Percentiles rank a stretch among this genome's conserved stretches.
Conservation (phyloP, 371 early-diverging fungal species). For the Mortierella sp. region DNA sequence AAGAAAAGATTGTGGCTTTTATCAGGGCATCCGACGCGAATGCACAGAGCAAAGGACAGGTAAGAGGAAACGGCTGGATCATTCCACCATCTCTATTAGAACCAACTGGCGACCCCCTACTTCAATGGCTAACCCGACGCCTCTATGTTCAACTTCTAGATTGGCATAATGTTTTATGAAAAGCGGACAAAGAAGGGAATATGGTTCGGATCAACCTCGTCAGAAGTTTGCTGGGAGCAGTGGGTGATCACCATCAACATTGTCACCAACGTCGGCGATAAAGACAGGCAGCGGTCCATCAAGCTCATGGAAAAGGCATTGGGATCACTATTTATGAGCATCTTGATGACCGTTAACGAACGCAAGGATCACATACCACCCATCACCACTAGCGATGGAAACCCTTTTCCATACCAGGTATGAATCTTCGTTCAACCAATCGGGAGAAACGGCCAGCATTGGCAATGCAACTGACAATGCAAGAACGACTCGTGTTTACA, state of each 20-base stretch:
- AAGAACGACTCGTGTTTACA: no score
- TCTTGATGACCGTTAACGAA: slow-evolving; percentile 79
- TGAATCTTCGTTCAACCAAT: no score
- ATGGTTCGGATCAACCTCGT: slow-evolving; percentile 85
- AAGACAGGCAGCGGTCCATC: slow-evolving; percentile 57
- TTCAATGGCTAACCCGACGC: no score
- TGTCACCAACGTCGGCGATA: slow-evolving; percentile 68
- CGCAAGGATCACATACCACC: slow-evolving; percentile 92
- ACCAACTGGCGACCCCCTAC: no score
- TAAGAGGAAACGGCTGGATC: no score
- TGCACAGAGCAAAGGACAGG: slow-evolving; percentile 59
- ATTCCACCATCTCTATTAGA: background rate
- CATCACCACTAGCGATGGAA: slow-evolving; percentile 80
- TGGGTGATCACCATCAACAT: slow-evolving; percentile 80
- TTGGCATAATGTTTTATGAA: slow-evolving; percentile 83
- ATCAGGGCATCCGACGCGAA: slow-evolving; percentile 57
- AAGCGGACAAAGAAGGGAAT: slow-evolving; percentile 82
- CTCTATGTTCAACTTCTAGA: slow-evolving; percentile 47
- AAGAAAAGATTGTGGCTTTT: slow-evolving; percentile 65
- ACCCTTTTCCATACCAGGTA: slow-evolving; percentile 91
- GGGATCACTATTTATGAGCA: slow-evolving; percentile 64
- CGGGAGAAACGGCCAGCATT: no score
- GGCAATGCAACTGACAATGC: no score
- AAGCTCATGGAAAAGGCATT: slow-evolving; percentile 60
- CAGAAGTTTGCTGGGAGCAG: slow-evolving; percentile 91